Conservation (phyloP, 495 filamentous ascomycete genomes). For the Hypoxylon cercidicola region DNA sequence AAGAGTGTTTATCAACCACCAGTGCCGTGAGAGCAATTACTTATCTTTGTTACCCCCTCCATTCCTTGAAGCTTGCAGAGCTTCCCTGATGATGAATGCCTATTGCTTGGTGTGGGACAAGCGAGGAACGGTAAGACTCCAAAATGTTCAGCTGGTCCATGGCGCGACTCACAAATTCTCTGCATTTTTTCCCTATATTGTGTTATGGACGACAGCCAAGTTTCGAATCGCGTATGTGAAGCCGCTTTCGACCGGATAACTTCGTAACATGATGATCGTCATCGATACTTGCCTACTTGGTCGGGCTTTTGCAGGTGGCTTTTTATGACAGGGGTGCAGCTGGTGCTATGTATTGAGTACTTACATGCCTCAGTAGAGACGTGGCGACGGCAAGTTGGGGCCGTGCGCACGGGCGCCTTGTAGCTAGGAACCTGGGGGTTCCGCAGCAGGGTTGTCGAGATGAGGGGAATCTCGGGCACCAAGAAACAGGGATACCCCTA, state of each 20-base stretch:
- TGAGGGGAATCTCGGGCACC: conserved; percentile 1
- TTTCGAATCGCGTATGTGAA: not conserved
- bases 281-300: conserved; percentile 27
- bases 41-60: conserved; percentile 9
- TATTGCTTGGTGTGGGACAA: no score
- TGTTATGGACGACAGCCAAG: conserved; percentile 10
- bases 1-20: not conserved
- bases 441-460: conserved; percentile 7
- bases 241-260: not conserved
- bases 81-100: no score
- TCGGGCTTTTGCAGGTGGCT: conserved; percentile 18
- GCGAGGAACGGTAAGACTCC: not conserved
- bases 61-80: not conserved
- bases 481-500: conserved; percentile 21
- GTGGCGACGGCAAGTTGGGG: not conserved
- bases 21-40: conserved; percentile 17
- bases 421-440: conserved; percentile 14
- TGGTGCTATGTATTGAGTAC: conserved; percentile 33
- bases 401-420: not conserved
- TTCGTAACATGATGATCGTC: conserved; percentile 26
- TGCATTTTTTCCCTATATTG: not conserved
- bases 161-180: conserved; percentile 18
- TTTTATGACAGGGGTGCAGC: not conserved
- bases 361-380: not conserved
- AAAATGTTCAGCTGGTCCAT: conserved; percentile 11